These are phyloP conservation scores for Candida patagonica DNA, from an alignment of 805 yeast species.

Conservation along the genomic window DNA sequence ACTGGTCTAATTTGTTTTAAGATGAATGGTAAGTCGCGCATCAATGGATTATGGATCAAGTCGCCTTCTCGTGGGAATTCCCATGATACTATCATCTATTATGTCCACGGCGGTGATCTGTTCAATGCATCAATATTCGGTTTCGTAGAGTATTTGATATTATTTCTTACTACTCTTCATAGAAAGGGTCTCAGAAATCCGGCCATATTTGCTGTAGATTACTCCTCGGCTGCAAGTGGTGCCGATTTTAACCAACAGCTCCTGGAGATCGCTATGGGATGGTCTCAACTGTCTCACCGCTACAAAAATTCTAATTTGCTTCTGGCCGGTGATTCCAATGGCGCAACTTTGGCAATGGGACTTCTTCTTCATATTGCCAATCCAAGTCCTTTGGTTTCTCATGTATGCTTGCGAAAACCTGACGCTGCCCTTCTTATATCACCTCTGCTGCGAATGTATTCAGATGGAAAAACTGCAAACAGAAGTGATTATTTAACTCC, in stretches of 20 bases:
- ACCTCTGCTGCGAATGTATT: constrained; percentile 23
- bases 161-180: constrained; percentile 33
- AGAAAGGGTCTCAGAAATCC: constrained; percentile 45
- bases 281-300: constrained; percentile 23
- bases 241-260: constrained; percentile 25
- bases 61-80: constrained; percentile 24
- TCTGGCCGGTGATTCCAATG: constrained; percentile 40
- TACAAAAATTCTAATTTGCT: constrained; percentile 23
- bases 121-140: constrained; percentile 31
- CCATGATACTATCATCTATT: constrained; percentile 36
- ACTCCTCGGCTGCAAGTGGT: constrained; percentile 10
- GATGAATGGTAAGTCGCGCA: constrained; percentile 9
- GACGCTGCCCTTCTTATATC: constrained; percentile 28
- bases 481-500: constrained; percentile 16
- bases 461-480: constrained; percentile 5
- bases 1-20: constrained; percentile 8
- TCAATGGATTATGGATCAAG: constrained; percentile 28
- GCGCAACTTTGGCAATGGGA: constrained; percentile 36
- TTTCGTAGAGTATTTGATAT: constrained; percentile 37
- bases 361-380: constrained; percentile 30
- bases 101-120: constrained; percentile 37
- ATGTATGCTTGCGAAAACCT: constrained; percentile 19
- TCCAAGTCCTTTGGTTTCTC: constrained; percentile 22
- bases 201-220: constrained; percentile 33
- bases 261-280: constrained; percentile 23